Percentiles rank a stretch among this genome's conserved stretches.
Conservation (phyloP, 345 rosid species). For the Kernera saxatilis region DNA sequence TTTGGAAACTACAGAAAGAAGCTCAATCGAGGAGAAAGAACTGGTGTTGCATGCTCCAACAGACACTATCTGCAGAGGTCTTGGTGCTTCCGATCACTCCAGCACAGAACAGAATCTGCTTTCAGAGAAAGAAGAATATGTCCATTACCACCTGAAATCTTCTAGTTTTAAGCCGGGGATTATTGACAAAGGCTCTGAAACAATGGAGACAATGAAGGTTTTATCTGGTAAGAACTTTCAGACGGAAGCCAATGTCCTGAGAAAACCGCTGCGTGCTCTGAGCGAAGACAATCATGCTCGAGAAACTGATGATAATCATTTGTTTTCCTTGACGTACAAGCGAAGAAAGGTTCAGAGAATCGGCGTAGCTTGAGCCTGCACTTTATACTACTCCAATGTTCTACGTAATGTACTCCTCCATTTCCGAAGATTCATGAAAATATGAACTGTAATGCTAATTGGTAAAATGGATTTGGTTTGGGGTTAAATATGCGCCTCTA, state of each 20-base stretch:
- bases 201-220: conserved; percentile 20
- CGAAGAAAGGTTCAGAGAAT: conserved; percentile 41
- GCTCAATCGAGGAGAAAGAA: conserved; percentile 22
- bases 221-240: conserved; percentile 28
- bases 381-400: not conserved
- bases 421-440: not conserved
- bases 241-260: conserved; percentile 18
- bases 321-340: conserved; percentile 51
- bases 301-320: conserved; percentile 28
- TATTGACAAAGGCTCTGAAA: conserved; percentile 26
- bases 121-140: conserved; percentile 27
- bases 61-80: conserved; percentile 24
- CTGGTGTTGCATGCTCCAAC: conserved; percentile 25
- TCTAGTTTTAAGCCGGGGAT: conserved; percentile 16
- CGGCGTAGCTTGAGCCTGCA: not conserved
- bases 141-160: conserved; percentile 21
- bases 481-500: not conserved
- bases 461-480: not conserved
- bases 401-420: not conserved
- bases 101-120: conserved; percentile 17
- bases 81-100: conserved; percentile 16
- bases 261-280: conserved; percentile 19
- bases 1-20: conserved; percentile 26
- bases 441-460: conserved; percentile 4
- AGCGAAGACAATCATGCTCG: conserved; percentile 30